Percentiles rank a stretch among this genome's conserved stretches.
Conservation (phyloP, 2,329 filamentous ascomycete genomes). For the Didymella keratinophila region DNA sequence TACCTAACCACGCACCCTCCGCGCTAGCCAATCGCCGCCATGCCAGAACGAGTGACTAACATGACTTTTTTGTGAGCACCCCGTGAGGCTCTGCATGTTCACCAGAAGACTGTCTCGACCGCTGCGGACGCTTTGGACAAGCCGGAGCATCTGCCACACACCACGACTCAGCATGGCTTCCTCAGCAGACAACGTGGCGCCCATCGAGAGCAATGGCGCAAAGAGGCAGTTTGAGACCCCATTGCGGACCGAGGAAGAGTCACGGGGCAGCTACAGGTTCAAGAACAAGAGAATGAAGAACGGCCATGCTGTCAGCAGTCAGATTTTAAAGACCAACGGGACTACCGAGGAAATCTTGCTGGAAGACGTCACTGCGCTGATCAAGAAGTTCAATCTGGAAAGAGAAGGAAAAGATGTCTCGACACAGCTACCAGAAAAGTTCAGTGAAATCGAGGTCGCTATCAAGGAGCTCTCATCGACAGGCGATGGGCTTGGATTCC, state of each 20-base stretch:
- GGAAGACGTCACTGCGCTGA: constrained; percentile 54
- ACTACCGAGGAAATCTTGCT: constrained; percentile 60
- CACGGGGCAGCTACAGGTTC: constrained; percentile 49
- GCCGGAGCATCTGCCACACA: constrained; percentile 25
- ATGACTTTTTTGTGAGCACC: constrained; percentile 27
- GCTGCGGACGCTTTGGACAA: constrained; percentile 35
- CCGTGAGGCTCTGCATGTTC: constrained; percentile 30
- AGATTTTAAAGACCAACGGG: constrained; percentile 52
- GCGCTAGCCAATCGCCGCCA: constrained; percentile 38
- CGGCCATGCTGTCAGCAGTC: constrained; percentile 45
- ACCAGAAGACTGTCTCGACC: constrained; percentile 33
- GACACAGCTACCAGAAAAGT: constrained; percentile 66
- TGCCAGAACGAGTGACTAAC: constrained; percentile 37
- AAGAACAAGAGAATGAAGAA: constrained; percentile 60
- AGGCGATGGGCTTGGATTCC: constrained; percentile 84
- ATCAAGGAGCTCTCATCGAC: constrained; percentile 86
- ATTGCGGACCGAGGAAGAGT: constrained; percentile 43
- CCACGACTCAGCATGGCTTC: constrained; percentile 45
- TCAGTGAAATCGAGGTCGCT: constrained; percentile 81
- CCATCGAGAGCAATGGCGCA: constrained; percentile 44
- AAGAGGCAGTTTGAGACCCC: constrained; percentile 47
- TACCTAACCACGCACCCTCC: constrained; percentile 28
- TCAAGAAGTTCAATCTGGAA: constrained; percentile 47
- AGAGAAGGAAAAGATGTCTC: constrained; percentile 22
- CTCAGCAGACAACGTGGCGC: constrained; percentile 40